A percentile compares a stretch with the other conserved stretches of the same genome.
Conservation (phyloP, 257 asterid genomes). For the Scutellaria minor region DNA sequence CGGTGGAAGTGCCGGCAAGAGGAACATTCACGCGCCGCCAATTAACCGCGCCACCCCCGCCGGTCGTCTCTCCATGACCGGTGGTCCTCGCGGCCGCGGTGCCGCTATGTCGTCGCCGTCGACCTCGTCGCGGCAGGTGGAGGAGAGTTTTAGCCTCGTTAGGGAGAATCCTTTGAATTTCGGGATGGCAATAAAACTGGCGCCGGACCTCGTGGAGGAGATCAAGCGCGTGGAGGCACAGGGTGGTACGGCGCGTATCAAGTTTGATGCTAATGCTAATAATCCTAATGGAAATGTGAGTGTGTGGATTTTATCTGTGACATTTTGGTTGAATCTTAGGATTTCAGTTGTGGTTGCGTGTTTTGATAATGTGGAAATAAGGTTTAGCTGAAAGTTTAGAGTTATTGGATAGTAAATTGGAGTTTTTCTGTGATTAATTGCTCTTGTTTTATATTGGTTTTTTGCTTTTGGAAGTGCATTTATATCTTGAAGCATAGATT, state of each 20-base stretch:
- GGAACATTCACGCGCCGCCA: conserved; percentile 67
- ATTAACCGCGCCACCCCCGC: conserved; percentile 58
- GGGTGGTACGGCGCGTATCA: conserved; percentile 75
- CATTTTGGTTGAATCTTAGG: conserved; percentile 29
- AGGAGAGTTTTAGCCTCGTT: conserved; percentile 78
- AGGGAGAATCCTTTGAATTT: conserved; percentile 80
- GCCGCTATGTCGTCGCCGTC: conserved; percentile 45
- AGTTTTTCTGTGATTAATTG: conserved; percentile 17
- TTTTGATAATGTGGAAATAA: conserved; percentile 12
- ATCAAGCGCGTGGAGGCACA: conserved; percentile 91
- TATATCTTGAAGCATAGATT: conserved; percentile 24
- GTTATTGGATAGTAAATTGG: background rate
- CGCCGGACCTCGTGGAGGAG: conserved; percentile 97
- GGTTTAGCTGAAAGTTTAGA: conserved; percentile 24
- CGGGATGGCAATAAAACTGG: conserved; percentile 85
- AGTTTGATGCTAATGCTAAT: conserved; percentile 82
- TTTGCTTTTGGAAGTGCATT: conserved; percentile 6
- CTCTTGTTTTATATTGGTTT: background rate
- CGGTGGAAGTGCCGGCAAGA: conserved; percentile 58
- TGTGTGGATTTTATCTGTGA: conserved; percentile 32
- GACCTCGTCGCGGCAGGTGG: conserved; percentile 53
- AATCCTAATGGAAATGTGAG: conserved; percentile 83
- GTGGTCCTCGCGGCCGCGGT: conserved; percentile 61
- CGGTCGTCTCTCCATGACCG: conserved; percentile 61
- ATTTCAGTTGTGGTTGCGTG: conserved; percentile 19